Evolutionary conservation across 164 flowering plant species (phyloP).

Genomic region (Magnolia officinalis): DNA sequence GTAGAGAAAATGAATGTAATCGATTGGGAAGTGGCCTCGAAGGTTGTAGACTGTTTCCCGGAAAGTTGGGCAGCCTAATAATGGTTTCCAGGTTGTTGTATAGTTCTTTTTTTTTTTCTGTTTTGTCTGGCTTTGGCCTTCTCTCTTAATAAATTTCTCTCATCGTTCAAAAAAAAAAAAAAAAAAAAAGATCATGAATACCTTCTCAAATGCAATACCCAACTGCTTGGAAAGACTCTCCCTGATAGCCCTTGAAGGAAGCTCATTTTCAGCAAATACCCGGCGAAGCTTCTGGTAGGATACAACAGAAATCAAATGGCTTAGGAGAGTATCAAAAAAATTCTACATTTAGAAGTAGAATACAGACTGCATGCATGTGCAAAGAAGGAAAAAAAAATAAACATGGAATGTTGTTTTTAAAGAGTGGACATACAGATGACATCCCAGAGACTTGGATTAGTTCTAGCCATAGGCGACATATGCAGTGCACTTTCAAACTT

Average conservation of each 20-base stretch:
- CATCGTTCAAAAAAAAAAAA: no score
- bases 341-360: not conserved
- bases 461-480: not conserved
- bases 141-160: not conserved
- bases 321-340: not conserved
- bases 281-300: conserved; percentile 69
- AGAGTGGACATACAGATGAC: not conserved
- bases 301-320: conserved; percentile 5
- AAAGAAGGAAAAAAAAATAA: no score
- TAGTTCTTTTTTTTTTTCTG: no score
- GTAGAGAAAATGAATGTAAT: no score
- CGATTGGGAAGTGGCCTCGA: no score
- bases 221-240: conserved; percentile 71
- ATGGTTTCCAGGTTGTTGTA: no score
- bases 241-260: conserved; percentile 70
- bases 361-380: not conserved
- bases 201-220: conserved; percentile 83
- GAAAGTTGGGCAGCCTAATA: no score
- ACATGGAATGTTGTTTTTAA: no score
- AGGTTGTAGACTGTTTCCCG: no score
- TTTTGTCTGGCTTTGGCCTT: no score
- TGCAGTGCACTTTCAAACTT: not conserved
- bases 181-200: conserved; percentile 14
- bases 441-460: not conserved
- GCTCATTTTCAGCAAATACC: conserved; percentile 87